Base-by-base conservation (phyloP, 441 rosid genomes). In the Populus hybrid region DNA sequence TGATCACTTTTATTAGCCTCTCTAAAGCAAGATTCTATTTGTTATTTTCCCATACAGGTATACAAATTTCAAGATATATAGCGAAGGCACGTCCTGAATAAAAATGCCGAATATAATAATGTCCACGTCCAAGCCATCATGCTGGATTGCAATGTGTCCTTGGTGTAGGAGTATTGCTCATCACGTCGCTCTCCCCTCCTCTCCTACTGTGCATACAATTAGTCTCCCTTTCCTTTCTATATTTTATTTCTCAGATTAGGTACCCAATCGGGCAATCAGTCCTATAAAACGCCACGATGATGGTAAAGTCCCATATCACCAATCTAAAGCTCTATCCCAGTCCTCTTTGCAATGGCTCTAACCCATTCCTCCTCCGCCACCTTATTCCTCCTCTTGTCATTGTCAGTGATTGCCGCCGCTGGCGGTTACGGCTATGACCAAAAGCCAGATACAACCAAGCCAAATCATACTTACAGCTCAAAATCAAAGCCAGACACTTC, bases 321-420 rank as follows among this genome's bases (percentile, higher is more conserved):
- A n/a, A 9, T 32, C 7, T 8, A 1, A n/a, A 26, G 63, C 6
- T n/a, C 10, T 18, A 14, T 32, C 10, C 24, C n/a, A 21, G 28
- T 32, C 7, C 68, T 59, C 30, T 30, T 53, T 11, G 7, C 67
- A 32, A 71, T 71, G 75, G 63, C 75, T 14, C 7, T 10, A 16
- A 32, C 23, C 40, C 19, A 0, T 75, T 75, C 24, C 67, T 50
- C 68, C 35, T 40, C 21, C 9, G 32, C 72, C 4, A 63, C 77
- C 61, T 67, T 36, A 16, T 23, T 77, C 75, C 53, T 73, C 26
- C 74, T 80, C 42, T 76, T 71, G n/a, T 75, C 73, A 65, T 36
- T 61, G 69, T 71, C 76, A 11, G 80, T 38, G 67, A 68, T 83
- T 69, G 76, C 71, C n/a, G 63, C 80, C 74, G 78, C 83, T 59